A percentile compares a stretch with the other conserved stretches of the same genome.
Evolutionary conservation across 306 rosid genomes (phyloP).

Genomic region (Lablab purpureus): DNA sequence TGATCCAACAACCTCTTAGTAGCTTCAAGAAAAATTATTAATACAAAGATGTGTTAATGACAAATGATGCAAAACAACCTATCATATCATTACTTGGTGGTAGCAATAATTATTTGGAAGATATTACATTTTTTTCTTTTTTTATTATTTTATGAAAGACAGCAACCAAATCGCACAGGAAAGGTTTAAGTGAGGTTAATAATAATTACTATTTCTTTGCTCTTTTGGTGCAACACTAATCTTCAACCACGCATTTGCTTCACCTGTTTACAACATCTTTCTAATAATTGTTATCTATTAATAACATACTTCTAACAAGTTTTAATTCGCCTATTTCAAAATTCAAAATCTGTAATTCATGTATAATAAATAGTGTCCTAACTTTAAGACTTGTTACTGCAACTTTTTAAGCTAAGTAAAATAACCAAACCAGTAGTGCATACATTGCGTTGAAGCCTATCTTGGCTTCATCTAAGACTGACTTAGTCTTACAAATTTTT

Average conservation of each 20-base stretch:
- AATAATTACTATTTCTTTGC: not conserved
- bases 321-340: no score
- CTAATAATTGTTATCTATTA: not conserved
- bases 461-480: no score
- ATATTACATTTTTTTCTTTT: not conserved
- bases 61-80: not conserved
- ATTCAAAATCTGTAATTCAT: not conserved
- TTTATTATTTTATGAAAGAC: no score
- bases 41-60: not conserved
- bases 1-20: slow-evolving; percentile 18
- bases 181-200: not conserved
- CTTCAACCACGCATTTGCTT: slow-evolving; percentile 2
- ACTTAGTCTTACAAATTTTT: no score
- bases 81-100: slow-evolving; percentile 13
- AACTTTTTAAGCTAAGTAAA: no score
- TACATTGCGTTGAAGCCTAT: no score
- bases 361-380: no score
- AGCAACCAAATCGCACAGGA: not conserved
- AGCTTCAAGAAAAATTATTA: not conserved
- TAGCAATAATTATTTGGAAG: not conserved
- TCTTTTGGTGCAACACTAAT: not conserved
- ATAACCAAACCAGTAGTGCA: no score
- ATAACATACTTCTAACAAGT: not conserved
- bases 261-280: not conserved
- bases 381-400: no score